Base-by-base conservation (phyloP, 768 basidiomycete genomes). In the Leccinellum albellum region DNA sequence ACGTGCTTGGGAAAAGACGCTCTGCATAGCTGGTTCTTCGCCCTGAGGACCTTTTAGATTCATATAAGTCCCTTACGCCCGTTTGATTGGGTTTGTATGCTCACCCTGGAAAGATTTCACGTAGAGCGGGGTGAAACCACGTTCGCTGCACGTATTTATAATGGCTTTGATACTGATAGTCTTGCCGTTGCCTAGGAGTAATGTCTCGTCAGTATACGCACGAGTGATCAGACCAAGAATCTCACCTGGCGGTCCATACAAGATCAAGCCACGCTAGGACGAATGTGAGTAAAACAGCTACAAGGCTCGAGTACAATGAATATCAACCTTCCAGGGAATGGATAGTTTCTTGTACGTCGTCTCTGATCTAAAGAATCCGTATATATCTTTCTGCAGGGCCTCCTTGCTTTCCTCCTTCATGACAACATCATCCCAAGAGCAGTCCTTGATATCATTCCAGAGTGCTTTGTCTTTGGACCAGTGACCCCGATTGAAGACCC, bases 111-210 rank as follows among this genome's bases (percentile, higher is more conserved):
- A 89, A 7, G 88, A 87, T 68, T 88, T 91, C 61, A 94, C 89
- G 61, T 93, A 93, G 23, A 95, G 79, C 2, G 87, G 85, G 10
- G 78, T 76, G 60, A 86, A 85, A 0, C 83, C 87, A 54, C 75
- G 76, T 21, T 80, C 84, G 42, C 79, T 77, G 57, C 86, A 86
- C 1, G 79, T 78, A 68, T 86, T 89, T 86, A 93, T 92, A 59
- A 93, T 83, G 9, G 82, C 85, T 69, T 91, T 92, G 64, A 94
- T 73, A 54, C 81, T 88, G 72, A 92, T 91, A 1, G 88, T 90
- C 69, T 91, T 91, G 7, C 91, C 91, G 61, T 93, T 92, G 7
- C 91, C 90, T 82, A 62, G 3, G 45, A 54, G 13, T 0, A n/a
- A n/a, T 12, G 21, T 46, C 10, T 6, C 31, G 42, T 53, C 50